Conservation (phyloP, 257 asterid species). For the Jaltomata sinuosa region DNA sequence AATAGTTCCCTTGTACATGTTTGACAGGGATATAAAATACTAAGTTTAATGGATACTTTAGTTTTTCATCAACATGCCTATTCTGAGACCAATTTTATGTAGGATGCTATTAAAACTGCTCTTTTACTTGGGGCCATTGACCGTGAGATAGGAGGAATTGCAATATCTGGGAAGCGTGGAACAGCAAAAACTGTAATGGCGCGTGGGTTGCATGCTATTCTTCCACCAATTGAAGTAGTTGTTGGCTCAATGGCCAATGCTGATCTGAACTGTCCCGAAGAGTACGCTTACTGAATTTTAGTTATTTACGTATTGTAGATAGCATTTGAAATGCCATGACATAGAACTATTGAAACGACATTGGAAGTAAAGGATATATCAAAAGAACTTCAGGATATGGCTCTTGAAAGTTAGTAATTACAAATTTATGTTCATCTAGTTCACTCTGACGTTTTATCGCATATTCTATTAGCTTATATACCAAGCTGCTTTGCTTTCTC, state of each 20-base stretch:
- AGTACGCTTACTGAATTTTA: slow-evolving; percentile 44
- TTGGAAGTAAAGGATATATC: not conserved
- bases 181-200: slow-evolving; percentile 99
- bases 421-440: not conserved
- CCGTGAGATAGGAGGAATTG: slow-evolving; percentile 96
- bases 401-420: not conserved
- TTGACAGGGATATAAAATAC: not conserved
- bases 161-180: slow-evolving; percentile 94
- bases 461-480: not conserved
- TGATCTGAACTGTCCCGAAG: slow-evolving; percentile 69
- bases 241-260: slow-evolving; percentile 78
- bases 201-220: slow-evolving; percentile 93
- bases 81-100: slow-evolving; percentile 14
- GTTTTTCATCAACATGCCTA: not conserved
- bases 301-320: too few relatives aligned
- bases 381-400: not conserved
- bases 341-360: not conserved
- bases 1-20: not conserved
- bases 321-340: not conserved
- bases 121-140: slow-evolving; percentile 96
- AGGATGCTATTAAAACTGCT: slow-evolving; percentile 97
- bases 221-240: slow-evolving; percentile 95
- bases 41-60: not conserved
- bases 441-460: not conserved
- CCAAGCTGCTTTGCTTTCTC: not conserved